Conservation (phyloP, 163 green algal species). For the Prototheca cutis region DNA sequence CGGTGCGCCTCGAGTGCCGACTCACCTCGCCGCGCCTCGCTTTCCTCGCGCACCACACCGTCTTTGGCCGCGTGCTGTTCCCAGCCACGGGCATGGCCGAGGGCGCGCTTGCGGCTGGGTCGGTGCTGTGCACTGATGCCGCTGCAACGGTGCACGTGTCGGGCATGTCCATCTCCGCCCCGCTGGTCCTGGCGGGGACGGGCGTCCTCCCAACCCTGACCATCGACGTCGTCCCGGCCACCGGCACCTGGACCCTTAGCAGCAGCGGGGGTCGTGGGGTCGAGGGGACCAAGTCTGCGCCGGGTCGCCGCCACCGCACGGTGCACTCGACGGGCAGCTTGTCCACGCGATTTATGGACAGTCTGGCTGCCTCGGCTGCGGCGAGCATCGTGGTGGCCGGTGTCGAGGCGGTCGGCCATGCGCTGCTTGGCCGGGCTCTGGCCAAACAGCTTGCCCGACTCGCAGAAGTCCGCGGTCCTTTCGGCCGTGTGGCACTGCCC, state of each 20-base stretch:
- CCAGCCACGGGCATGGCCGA: slow-evolving; percentile 59
- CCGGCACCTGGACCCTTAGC: not conserved
- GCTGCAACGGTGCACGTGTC: slow-evolving; percentile 3
- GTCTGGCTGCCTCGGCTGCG: not conserved
- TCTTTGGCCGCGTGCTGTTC: slow-evolving; percentile 45
- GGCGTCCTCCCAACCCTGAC: not conserved
- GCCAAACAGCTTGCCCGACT: too few species aligned
- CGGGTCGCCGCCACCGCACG: not conserved
- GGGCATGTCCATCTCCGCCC: slow-evolving; percentile 19
- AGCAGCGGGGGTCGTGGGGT: too few species aligned
- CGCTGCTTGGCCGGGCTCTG: slow-evolving; percentile 4
- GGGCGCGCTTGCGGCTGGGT: slow-evolving; percentile 23
- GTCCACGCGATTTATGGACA: too few species aligned
- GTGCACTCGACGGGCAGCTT: not conserved
- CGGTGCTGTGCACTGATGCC: not conserved
- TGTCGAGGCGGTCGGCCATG: not conserved
- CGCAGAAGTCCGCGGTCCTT: too few species aligned
- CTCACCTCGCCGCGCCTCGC: slow-evolving; percentile 11
- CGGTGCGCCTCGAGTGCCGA: slow-evolving; percentile 8
- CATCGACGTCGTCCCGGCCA: not conserved
- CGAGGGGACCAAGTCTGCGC: too few species aligned
- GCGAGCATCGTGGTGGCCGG: not conserved
- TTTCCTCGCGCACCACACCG: slow-evolving; percentile 24
- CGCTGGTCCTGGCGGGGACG: slow-evolving; percentile 8
- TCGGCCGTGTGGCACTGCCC: not conserved